These are phyloP conservation scores for Chamaecrista fasciculata DNA, from an alignment of 306 rosid species.

Conservation along the genomic window DNA sequence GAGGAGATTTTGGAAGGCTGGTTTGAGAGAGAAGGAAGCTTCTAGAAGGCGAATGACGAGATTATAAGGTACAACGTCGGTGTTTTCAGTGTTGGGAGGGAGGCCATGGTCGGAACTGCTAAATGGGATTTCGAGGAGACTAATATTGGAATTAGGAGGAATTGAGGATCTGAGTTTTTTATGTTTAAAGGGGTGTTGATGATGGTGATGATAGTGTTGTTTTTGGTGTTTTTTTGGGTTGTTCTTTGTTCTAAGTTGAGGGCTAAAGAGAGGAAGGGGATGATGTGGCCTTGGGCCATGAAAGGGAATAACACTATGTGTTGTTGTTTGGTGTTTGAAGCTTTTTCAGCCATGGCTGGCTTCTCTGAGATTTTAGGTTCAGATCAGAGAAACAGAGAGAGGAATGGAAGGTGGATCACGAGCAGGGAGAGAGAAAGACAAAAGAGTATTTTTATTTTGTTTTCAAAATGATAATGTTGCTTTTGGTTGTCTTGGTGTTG, in stretches of 20 bases:
- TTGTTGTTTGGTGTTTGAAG: no score
- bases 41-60: conserved; percentile 51
- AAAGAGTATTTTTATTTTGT: no score
- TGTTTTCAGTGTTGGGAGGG: conserved; percentile 60
- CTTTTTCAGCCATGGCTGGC: no score
- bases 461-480: no score
- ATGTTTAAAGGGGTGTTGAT: conserved; percentile 54
- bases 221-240: conserved; percentile 12
- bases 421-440: no score
- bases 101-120: conserved; percentile 45
- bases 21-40: conserved; percentile 49
- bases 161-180: conserved; percentile 43
- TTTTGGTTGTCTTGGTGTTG: no score
- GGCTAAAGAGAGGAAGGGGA: conserved; percentile 59
- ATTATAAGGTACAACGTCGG: conserved; percentile 55
- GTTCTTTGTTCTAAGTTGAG: conserved; percentile 42
- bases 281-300: conserved; percentile 78
- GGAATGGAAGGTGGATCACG: no score
- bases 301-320: conserved; percentile 60
- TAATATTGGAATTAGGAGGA: conserved; percentile 47
- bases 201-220: conserved; percentile 39
- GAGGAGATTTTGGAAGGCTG: conserved; percentile 37
- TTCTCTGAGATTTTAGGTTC: no score
- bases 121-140: conserved; percentile 49
- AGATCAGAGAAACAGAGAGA: no score